phyloP scores from a whole-genome alignment of 1,284 basidiomycete species.

The Heterobasidion parviporum region DNA sequence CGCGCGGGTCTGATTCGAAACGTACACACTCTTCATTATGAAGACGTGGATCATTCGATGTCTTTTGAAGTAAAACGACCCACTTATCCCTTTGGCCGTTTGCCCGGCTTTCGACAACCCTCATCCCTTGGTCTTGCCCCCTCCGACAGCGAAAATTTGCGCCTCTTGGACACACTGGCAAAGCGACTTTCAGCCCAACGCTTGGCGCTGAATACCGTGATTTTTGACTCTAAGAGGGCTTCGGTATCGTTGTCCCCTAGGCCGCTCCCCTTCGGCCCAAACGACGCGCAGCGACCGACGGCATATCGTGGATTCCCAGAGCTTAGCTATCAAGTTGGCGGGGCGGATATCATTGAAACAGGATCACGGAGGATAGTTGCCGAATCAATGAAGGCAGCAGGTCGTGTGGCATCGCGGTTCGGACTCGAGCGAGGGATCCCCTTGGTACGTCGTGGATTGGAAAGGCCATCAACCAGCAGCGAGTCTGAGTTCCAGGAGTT shows the following conservation, averaged over 20 bases:
- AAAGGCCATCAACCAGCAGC: slow-evolving; percentile 26
- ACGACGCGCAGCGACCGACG: slow-evolving; percentile 16
- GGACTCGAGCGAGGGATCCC: slow-evolving; percentile 56
- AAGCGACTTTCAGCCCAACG: slow-evolving; percentile 4
- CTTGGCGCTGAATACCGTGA: slow-evolving; percentile 1
- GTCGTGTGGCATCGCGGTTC: slow-evolving; percentile 71
- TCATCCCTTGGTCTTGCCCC: not conserved
- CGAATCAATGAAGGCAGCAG: slow-evolving; percentile 83
- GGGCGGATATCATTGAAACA: slow-evolving; percentile 16
- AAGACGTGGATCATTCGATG: slow-evolving; percentile 54
- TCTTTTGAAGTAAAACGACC: slow-evolving; percentile 19
- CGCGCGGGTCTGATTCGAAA: slow-evolving; percentile 69
- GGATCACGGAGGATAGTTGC: slow-evolving; percentile 56
- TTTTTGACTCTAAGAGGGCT: slow-evolving; percentile 2
- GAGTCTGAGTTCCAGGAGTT: slow-evolving; percentile 28
- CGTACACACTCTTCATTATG: slow-evolving; percentile 62
- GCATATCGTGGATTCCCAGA: slow-evolving; percentile 51
- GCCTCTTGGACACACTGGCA: not conserved
- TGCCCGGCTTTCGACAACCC: not conserved
- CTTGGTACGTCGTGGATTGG: slow-evolving; percentile 53
- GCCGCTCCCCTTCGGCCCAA: slow-evolving; percentile 13
- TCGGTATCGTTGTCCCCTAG: slow-evolving; percentile 8
- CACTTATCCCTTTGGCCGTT: slow-evolving; percentile 38
- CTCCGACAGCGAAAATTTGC: not conserved
- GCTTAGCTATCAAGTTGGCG: slow-evolving; percentile 36